A percentile compares a stretch with the other conserved stretches of the same genome.
Conservation (phyloP, 768 basidiomycete genomes). For the Termitomyces bulborhizus region DNA sequence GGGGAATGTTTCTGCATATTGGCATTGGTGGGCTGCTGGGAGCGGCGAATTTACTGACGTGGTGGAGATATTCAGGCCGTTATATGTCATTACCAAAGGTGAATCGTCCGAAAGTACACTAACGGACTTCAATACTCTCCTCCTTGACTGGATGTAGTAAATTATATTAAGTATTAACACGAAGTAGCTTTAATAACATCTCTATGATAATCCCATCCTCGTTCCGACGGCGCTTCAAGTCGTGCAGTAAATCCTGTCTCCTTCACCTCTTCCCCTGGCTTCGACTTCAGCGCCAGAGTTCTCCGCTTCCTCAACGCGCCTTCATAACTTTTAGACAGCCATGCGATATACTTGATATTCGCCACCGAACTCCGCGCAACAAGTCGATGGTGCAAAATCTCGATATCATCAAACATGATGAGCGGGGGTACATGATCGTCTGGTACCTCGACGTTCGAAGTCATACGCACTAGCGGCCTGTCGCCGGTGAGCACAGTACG, state of each 20-base stretch:
- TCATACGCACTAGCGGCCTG: constrained; percentile 69
- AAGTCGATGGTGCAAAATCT: constrained; percentile 69
- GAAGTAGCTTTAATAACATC: background rate
- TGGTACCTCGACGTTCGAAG: constrained; percentile 47
- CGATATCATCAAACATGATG: constrained; percentile 71
- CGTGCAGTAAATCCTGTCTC: background rate
- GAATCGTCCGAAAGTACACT: constrained; percentile 12
- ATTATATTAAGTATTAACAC: constrained; percentile 4
- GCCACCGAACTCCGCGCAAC: constrained; percentile 35
- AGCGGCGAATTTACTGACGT: constrained; percentile 11
- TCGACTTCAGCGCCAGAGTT: constrained; percentile 35
- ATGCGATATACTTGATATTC: constrained; percentile 66
- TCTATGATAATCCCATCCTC: background rate
- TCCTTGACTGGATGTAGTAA: background rate
- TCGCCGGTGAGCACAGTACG: constrained; percentile 47
- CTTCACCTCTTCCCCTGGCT: background rate
- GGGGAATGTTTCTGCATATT: constrained; percentile 26
- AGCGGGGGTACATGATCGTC: constrained; percentile 82
- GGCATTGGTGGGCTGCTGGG: constrained; percentile 22
- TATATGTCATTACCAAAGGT: constrained; percentile 7
- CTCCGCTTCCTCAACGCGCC: constrained; percentile 59
- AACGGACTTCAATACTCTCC: background rate
- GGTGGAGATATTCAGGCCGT: constrained; percentile 19
- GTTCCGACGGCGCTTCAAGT: constrained; percentile 2
- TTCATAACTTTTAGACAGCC: constrained; percentile 68